Base-by-base conservation (phyloP, 169 alveolate genomes). In the Eimeria nieschulzi region DNA sequence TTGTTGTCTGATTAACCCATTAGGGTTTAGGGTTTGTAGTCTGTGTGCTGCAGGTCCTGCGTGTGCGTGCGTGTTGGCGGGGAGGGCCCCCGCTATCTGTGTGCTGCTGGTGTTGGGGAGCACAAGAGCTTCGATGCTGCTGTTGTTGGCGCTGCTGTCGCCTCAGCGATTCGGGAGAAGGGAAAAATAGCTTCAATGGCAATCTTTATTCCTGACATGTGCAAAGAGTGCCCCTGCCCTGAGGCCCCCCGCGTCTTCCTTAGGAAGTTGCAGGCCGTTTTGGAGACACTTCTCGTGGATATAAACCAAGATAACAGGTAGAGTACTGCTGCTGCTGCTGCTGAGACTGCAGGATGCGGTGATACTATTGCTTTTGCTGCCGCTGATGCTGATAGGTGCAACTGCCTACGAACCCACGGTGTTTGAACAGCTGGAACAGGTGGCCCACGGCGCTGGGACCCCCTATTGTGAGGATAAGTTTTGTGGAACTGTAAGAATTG, bases 281-380 rank as follows among this genome's bases (percentile, higher is more conserved):
- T 72, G 0, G 54, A 33, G 83, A 33, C 83, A 1, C 23, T 72
- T 25, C 59, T 25, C 21, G 83, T 66, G 46, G 76, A 66, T 19
- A 17, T 66, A 26, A 66, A 66, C 76, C 51, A 33, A 21, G 76
- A 66, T 21, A 66, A 72, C 59, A 33, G 83, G 63, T 46, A 2
- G 5, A 17, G 59, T 72, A 55, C 82, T 26, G 53, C 51, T 72
- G 83, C 54, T 72, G 83, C 59, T 26, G 78, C 78, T 17, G 78
- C 12, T 68, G 70, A 13, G 51, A 17, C 15, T 17, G 17, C 78
- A 17, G 6, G 9, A 7, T 39, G 78, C 78, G 1, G 68, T 12
- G 68, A 5, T 59, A 12, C 1, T 59, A 59, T 39, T 3, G 78
- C 78, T 5, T 10, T 26, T 68, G 78, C 78, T 10, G 78, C 78